Percentiles rank a stretch among this genome's conserved stretches.
Conservation (phyloP, 305 asterid genomes). For the Solanum hybrid region DNA sequence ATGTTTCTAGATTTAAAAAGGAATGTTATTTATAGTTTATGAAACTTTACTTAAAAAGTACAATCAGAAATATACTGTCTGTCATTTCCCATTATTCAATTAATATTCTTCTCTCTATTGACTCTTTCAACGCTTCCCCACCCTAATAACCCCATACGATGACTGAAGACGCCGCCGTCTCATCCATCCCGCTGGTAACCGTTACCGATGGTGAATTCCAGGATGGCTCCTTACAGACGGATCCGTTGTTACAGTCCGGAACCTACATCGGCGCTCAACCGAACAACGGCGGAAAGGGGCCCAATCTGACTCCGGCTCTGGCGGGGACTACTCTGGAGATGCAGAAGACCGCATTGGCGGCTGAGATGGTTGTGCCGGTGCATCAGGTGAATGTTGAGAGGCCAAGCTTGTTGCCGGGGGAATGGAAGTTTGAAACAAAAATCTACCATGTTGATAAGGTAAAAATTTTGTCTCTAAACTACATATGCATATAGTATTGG, state of each 20-base stretch:
- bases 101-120: neutral
- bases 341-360: constrained; percentile 1
- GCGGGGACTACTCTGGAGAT: constrained; percentile 31
- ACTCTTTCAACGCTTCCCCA: neutral
- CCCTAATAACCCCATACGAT: neutral
- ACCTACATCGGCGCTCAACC: neutral
- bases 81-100: neutral
- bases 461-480: neutral
- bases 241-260: neutral
- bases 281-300: neutral
- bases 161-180: neutral
- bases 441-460: constrained; percentile 60
- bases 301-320: constrained; percentile 15
- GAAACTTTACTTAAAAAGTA: neutral
- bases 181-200: neutral
- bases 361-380: constrained; percentile 11
- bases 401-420: constrained; percentile 66
- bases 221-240: neutral
- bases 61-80: neutral
- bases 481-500: neutral
- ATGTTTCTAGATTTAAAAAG: neutral
- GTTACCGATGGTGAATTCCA: neutral
- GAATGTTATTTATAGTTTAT: neutral
- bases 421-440: constrained; percentile 43
- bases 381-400: constrained; percentile 42